Base-by-base conservation (phyloP, 345 rosid genomes). In the Murraya paniculata region DNA sequence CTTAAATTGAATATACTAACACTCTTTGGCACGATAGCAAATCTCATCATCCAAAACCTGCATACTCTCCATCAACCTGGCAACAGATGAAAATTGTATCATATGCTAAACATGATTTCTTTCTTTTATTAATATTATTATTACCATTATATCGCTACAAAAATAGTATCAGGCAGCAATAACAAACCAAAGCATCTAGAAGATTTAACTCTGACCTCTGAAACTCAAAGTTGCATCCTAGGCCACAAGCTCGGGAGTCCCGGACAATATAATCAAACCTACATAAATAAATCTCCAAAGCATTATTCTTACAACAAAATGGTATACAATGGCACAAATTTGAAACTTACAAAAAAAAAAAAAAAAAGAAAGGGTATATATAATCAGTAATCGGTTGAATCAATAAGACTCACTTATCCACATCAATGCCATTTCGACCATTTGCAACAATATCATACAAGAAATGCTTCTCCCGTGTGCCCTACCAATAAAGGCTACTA, bases 191-290 rank as follows among this genome's bases (percentile, higher is more conserved):
- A 73, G 62, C 35, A 31, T 71, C 45, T 50, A 41, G 62, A 70
- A 57, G 80, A 78, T 67, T 59, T 80, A 77, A 84, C 62, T 65
- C 70, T 78, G 59, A 95, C 99, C 98, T 95, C 64, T 78, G 86
- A 81, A 91, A 93, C 80, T 93, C 90, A 78, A 95, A 95, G 86
- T 82, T 91, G 81, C 92, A 93, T 65, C 97, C 97, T 59, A 95
- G 79, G 64, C 95, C 97, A 80, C 99, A 93, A 81, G 99, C 99
- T 81, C 99, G 88, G 82, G 90, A 86, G 78, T 93, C 99, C 16
- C 99, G 92, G n/a, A 75, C 88, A 83, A 95, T 89, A 85, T 95
- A 95, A 87, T 95, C 99, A 86, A 95, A 95, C 91, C 99, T 93
- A 80, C 77, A 84, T 55, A 57, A 59, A 53, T 76, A 19, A 38